Base-by-base conservation (phyloP, 148 eudicot genomes). In the Camellia sinensis region DNA sequence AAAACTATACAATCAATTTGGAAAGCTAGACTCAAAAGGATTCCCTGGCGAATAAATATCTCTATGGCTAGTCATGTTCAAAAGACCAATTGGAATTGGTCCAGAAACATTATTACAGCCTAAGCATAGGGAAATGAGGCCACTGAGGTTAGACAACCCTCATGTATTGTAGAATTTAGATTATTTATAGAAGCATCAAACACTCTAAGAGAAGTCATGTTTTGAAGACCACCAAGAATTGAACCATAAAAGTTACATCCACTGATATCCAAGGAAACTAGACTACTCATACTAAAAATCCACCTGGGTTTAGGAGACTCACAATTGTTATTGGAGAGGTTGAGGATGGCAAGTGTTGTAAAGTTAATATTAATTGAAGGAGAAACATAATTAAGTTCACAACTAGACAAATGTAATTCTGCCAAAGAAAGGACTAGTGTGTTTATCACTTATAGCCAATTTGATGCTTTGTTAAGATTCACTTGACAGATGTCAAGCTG, bases 11-110 rank as follows among this genome's bases (percentile, higher is more conserved):
- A 60, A 60, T 19, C n/a, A 60, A 60, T 60, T 60, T 14, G n/a
- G 19, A 14, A 60, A 3, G 19, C 19, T 60, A 60, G 63, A 18
- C 14, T 14, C 17, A 19, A 60, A 18, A 17, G 5, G 2, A 56
- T 45, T 57, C 13, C 2, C 46, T 3, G 9, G 19, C 12, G 29
- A 19, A 40, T 15, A 0, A 22, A 71, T 43, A 11, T 17, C 61
- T 52, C 44, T 52, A 21, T 52, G 43, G 44, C 18, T 21, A 53
- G 76, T 73, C 76, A 53, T 52, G 76, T 73, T 73, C 44, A 21
- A 2, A 2, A 73, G 76, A 71, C 37, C 75, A 71, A 54, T 46
- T 71, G 75, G 75, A n/a, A 71, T n/a, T 44, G 59, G 59, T n/a
- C 59, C 21, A 3, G 3, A 6, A 46, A 46, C 3, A 46, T 46